Percentiles rank a stretch among this genome's conserved stretches.
phyloP scores from a whole-genome alignment of 306 rosid species.

The Sesbania bispinosa region DNA sequence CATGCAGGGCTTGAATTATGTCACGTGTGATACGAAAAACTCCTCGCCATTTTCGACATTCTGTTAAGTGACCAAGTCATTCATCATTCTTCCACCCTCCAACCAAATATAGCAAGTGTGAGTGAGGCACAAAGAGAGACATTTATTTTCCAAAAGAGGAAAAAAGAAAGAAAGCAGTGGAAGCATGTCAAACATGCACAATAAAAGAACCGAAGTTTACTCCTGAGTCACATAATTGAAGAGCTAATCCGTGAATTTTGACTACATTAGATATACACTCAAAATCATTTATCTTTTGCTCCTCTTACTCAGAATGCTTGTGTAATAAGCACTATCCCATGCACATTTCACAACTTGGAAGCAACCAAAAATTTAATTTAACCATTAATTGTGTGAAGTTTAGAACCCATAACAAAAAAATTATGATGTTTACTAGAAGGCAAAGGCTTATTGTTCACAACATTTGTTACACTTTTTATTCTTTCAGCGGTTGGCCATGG shows the following conservation, averaged over 20 bases:
- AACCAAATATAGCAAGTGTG: conserved; percentile 10
- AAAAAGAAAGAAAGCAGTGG: background rate
- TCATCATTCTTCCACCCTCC: background rate
- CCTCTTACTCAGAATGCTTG: background rate
- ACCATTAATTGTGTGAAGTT: background rate
- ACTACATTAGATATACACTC: background rate
- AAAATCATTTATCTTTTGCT: background rate
- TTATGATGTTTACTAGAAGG: conserved; percentile 2
- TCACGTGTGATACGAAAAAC: background rate
- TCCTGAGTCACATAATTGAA: conserved; percentile 3
- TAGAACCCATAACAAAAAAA: background rate
- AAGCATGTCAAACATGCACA: background rate
- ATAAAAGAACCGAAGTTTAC: conserved; percentile 1
- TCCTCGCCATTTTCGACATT: background rate
- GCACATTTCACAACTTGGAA: background rate
- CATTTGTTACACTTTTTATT: background rate
- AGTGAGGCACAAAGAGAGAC: background rate
- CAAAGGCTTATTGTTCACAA: background rate
- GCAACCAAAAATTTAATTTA: background rate
- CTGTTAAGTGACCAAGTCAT: conserved; percentile 21
- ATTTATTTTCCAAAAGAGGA: background rate
- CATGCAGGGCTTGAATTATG: background rate
- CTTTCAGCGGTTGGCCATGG: background rate
- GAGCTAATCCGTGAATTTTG: background rate
- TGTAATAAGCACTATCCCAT: background rate